phyloP scores from a whole-genome alignment of 345 rosid species.

The Arabidopsis suecica region DNA sequence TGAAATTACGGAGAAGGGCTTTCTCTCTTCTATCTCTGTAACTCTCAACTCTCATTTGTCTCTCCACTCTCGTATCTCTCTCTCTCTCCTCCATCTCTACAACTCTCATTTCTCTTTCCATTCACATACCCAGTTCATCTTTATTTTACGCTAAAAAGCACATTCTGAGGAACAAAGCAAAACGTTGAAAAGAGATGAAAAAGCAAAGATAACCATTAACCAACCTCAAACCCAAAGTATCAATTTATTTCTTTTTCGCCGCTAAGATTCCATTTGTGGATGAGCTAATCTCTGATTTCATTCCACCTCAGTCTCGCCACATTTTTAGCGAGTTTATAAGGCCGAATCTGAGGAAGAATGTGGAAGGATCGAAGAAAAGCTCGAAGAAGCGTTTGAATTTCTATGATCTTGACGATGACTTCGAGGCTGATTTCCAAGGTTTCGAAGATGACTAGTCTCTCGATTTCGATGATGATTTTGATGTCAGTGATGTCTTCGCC shows the following conservation, averaged over 20 bases:
- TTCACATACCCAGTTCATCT: background rate
- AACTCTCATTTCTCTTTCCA: too few species aligned
- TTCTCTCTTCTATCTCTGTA: too few species aligned
- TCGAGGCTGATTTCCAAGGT: constrained; percentile 89
- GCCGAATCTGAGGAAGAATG: constrained; percentile 71
- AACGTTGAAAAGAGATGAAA: constrained; percentile 15
- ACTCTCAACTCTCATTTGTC: too few species aligned
- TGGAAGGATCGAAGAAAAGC: constrained; percentile 40
- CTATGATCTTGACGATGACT: constrained; percentile 71
- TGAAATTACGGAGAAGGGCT: too few species aligned
- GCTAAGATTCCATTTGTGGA: constrained; percentile 79
- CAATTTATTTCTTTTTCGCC: constrained; percentile 25
- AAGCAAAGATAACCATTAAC: background rate
- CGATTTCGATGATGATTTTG: constrained; percentile 57
- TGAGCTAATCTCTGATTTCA: constrained; percentile 92
- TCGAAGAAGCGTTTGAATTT: constrained; percentile 46
- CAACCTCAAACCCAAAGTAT: background rate
- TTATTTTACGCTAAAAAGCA: background rate
- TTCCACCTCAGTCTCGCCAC: constrained; percentile 53
- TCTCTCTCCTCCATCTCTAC: too few species aligned
- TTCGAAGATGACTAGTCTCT: constrained; percentile 66
- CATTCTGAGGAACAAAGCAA: constrained; percentile 33
- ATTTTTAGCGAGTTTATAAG: constrained; percentile 66
- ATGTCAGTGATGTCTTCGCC: constrained; percentile 47
- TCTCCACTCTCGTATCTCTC: too few species aligned